Conservation (phyloP, 176 grass and related monocot genomes). For the Paspalum notatum region DNA sequence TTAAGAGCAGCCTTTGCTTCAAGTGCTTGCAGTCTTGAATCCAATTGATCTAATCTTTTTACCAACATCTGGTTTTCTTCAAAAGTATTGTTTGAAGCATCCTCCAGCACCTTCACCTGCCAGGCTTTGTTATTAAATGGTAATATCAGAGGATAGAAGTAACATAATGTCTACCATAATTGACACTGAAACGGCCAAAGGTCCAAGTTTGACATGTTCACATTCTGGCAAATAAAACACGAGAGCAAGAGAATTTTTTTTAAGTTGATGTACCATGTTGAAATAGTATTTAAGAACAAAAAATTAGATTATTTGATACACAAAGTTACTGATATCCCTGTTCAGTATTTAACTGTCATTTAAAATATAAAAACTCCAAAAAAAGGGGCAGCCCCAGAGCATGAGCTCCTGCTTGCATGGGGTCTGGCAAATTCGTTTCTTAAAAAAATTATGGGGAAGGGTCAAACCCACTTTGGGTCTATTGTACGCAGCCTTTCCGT, state of each 20-base stretch:
- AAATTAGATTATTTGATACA: conserved; percentile 15
- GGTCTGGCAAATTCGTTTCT: too few species aligned
- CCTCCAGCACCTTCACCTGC: conserved; percentile 86
- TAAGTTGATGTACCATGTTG: background rate
- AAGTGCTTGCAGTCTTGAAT: conserved; percentile 65
- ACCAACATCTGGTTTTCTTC: conserved; percentile 61
- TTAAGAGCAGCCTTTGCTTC: conserved; percentile 53
- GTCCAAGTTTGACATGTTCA: conserved; percentile 32
- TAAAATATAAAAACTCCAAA: too few species aligned
- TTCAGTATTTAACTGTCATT: conserved; percentile 20
- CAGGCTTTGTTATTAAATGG: conserved; percentile 75
- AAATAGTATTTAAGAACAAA: background rate
- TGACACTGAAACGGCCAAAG: conserved; percentile 15
- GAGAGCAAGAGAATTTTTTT: background rate
- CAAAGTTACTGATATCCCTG: background rate
- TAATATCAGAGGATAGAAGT: conserved; percentile 66
- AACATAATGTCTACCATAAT: conserved; percentile 18
- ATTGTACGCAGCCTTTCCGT: too few species aligned
- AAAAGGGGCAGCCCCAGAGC: too few species aligned
- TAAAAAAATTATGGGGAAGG: too few species aligned
- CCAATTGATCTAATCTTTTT: conserved; percentile 59
- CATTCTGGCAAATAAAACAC: conserved; percentile 26
- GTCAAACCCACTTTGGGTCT: too few species aligned
- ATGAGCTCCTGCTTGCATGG: too few species aligned
- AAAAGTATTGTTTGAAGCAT: conserved; percentile 51